A percentile compares a stretch with the other conserved stretches of the same genome.
Evolutionary conservation across 805 yeast species (phyloP).

Genomic region (Ogataea salicorniae): DNA sequence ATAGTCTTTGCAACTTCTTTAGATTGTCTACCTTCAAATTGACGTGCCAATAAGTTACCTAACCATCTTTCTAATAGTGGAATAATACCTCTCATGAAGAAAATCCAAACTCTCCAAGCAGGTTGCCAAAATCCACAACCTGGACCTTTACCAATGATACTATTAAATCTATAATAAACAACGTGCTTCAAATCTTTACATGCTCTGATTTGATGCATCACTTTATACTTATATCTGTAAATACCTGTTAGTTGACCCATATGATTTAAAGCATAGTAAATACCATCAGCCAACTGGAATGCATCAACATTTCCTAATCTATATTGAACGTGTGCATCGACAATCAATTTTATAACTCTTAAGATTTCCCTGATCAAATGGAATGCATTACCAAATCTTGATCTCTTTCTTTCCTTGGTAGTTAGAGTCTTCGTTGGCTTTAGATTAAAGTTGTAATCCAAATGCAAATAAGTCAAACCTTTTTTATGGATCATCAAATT

Average conservation of each 20-base stretch:
- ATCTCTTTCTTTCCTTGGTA: conserved; percentile 92
- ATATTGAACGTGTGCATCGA: conserved; percentile 90
- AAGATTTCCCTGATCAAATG: conserved; percentile 88
- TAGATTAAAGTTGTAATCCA: conserved; percentile 91
- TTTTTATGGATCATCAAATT: conserved; percentile 83
- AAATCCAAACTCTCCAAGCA: conserved; percentile 95
- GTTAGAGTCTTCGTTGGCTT: conserved; percentile 96
- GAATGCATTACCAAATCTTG: conserved; percentile 94
- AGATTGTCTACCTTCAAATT: conserved; percentile 90
- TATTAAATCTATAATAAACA: conserved; percentile 78
- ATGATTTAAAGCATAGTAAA: conserved; percentile 86
- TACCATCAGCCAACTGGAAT: conserved; percentile 90
- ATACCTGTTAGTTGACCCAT: conserved; percentile 95
- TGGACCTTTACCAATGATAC: conserved; percentile 91
- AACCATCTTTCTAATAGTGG: conserved; percentile 94
- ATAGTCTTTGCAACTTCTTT: conserved; percentile 91
- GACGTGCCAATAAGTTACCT: conserved; percentile 84
- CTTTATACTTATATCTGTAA: conserved; percentile 93
- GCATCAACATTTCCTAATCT: conserved; percentile 89
- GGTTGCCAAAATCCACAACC: conserved; percentile 99
- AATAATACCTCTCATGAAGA: conserved; percentile 83
- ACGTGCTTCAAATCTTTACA: conserved; percentile 94
- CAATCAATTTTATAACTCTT: conserved; percentile 76
- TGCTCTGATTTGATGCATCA: conserved; percentile 96
- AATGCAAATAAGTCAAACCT: conserved; percentile 86